Conservation (phyloP, 1,139 yeast genomes). For the Zygoascus meyerae region DNA sequence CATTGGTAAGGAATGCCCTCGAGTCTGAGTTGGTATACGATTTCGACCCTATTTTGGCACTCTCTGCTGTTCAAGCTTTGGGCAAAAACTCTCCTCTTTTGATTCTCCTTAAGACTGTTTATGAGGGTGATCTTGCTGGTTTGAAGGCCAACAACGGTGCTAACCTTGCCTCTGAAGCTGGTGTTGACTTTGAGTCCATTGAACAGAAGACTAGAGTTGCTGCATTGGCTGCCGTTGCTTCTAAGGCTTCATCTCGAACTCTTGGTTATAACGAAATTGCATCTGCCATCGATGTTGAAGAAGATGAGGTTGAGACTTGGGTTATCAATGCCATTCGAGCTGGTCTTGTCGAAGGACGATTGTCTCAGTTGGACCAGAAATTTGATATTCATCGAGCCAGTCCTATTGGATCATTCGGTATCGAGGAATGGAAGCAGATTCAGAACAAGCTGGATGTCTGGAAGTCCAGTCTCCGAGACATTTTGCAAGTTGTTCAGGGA, state of each 20-base stretch:
- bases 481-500: conserved; percentile 31
- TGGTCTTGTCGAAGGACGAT: conserved; percentile 40
- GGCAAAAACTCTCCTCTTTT: conserved; percentile 17
- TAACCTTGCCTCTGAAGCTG: conserved; percentile 12
- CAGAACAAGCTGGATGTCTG: conserved; percentile 34
- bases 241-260: conserved; percentile 23
- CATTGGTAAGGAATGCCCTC: conserved; percentile 29
- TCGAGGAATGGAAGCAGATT: conserved; percentile 37
- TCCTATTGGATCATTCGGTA: conserved; percentile 35
- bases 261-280: conserved; percentile 35
- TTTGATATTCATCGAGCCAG: conserved; percentile 38
- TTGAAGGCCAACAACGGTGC: conserved; percentile 20
- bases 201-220: conserved; percentile 27
- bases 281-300: conserved; percentile 29
- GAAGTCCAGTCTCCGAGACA: conserved; percentile 34
- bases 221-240: conserved; percentile 26
- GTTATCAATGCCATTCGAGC: conserved; percentile 41
- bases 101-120: conserved; percentile 29
- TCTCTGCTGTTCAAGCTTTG: conserved; percentile 30
- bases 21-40: conserved; percentile 28
- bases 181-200: conserved; percentile 24
- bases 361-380: conserved; percentile 36
- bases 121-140: conserved; percentile 32
- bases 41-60: conserved; percentile 32
- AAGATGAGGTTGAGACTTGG: conserved; percentile 37